These are phyloP conservation scores for Fusarium marasasianum DNA, from an alignment of 2,329 filamentous ascomycete genomes.

Conservation along the genomic window DNA sequence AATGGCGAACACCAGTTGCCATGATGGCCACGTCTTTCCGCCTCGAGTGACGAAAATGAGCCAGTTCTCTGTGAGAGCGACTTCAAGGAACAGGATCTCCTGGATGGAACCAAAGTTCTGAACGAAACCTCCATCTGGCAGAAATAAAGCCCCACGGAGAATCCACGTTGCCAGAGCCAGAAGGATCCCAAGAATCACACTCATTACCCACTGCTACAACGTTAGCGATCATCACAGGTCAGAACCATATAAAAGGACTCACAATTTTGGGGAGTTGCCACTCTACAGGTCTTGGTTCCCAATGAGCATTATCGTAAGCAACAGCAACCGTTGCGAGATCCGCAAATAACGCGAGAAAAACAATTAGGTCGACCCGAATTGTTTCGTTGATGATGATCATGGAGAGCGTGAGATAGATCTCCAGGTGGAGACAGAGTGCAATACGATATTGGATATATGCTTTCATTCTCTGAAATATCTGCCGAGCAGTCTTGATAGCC, in stretches of 20 bases:
- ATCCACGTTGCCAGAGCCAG: constrained; percentile 2
- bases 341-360: too few relatives aligned
- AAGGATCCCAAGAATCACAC: constrained; percentile 5
- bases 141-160: background rate
- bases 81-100: constrained; percentile 22
- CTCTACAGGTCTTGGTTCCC: constrained; percentile 12
- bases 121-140: background rate
- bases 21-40: constrained; percentile 27
- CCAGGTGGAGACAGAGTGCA: constrained; percentile 9
- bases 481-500: background rate
- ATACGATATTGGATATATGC: constrained; percentile 31
- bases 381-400: constrained; percentile 33
- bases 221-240: background rate
- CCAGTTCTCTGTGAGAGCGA: constrained; percentile 28
- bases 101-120: constrained; percentile 18
- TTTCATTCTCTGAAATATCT: constrained; percentile 30
- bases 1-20: constrained; percentile 24
- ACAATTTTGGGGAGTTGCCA: background rate
- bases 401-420: constrained; percentile 12
- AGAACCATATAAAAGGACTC: too few relatives aligned
- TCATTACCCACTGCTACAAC: background rate
- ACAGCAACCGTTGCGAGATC: background rate
- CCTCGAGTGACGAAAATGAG: constrained; percentile 27
- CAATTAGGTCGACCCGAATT: constrained; percentile 4
- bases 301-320: constrained; percentile 31